These are phyloP conservation scores for Naganishia albida DNA, from an alignment of 1,284 basidiomycete species.

Conservation along the genomic window DNA sequence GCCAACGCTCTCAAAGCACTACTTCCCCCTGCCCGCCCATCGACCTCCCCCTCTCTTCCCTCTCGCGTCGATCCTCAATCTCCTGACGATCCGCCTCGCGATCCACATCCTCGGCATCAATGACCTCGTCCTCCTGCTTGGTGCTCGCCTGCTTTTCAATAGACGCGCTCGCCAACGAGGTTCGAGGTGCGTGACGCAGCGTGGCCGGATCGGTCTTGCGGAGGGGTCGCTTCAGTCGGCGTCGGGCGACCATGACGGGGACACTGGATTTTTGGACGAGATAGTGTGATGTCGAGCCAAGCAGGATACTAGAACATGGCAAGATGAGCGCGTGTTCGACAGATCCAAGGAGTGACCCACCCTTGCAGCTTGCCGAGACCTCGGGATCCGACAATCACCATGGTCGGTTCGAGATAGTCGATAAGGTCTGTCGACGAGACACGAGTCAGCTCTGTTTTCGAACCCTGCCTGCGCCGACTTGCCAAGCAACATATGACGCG, in stretches of 20 bases:
- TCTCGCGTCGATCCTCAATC: constrained; percentile 25
- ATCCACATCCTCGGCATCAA: constrained; percentile 49
- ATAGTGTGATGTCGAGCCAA: constrained; percentile 97
- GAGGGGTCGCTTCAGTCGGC: constrained; percentile 73
- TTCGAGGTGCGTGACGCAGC: constrained; percentile 60
- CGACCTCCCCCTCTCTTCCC: constrained; percentile 14
- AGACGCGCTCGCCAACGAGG: constrained; percentile 78
- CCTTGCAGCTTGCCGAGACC: constrained; percentile 87
- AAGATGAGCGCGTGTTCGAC: neutral
- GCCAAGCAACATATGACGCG: constrained; percentile 87
- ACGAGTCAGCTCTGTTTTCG: constrained; percentile 1
- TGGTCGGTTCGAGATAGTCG: constrained; percentile 84
- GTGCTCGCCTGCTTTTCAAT: constrained; percentile 64
- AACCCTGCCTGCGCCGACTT: constrained; percentile 36
- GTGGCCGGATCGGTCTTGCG: constrained; percentile 53
- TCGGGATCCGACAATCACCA: constrained; percentile 93
- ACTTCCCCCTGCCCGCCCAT: constrained; percentile 26
- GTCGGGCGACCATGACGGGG: constrained; percentile 87
- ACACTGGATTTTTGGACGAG: constrained; percentile 90
- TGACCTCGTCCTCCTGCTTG: constrained; percentile 53
- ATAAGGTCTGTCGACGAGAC: constrained; percentile 67
- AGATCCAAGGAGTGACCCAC: constrained; percentile 55
- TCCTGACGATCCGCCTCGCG: constrained; percentile 36
- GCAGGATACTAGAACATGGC: constrained; percentile 68
- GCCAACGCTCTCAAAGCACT: constrained; percentile 2